A percentile compares a stretch with the other conserved stretches of the same genome.
These are phyloP conservation scores for Russula dissimulans DNA, from an alignment of 768 basidiomycete genomes.

Conservation along the genomic window DNA sequence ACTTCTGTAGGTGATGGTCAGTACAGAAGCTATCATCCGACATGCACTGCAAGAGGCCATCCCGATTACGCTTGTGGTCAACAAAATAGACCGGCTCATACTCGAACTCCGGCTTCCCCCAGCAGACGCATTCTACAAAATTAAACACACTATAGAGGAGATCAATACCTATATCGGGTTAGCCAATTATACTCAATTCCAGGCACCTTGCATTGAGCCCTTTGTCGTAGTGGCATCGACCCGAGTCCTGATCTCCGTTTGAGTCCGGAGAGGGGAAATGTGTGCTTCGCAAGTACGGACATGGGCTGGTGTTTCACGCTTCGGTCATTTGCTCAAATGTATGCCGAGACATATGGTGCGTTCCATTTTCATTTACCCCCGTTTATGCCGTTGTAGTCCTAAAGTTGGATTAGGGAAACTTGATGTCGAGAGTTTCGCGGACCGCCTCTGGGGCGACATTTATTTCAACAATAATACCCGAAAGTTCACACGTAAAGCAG, in stretches of 20 bases:
- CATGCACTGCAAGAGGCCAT: conserved; percentile 85
- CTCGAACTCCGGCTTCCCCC: conserved; percentile 95
- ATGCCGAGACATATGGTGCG: conserved; percentile 84
- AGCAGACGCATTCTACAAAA: conserved; percentile 95
- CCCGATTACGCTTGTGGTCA: conserved; percentile 87
- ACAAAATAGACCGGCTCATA: conserved; percentile 97
- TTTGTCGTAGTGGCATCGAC: conserved; percentile 56
- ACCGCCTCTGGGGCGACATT: conserved; percentile 95
- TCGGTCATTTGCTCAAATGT: conserved; percentile 91
- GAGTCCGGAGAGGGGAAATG: conserved; percentile 92
- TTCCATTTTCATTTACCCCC: neutral
- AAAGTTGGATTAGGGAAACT: conserved; percentile 44
- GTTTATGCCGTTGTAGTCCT: neutral
- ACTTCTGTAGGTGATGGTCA: conserved; percentile 70
- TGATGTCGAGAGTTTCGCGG: conserved; percentile 79
- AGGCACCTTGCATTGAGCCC: neutral
- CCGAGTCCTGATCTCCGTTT: conserved; percentile 81
- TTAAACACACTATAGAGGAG: conserved; percentile 98
- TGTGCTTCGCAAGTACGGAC: conserved; percentile 93
- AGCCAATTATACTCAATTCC: conserved; percentile 1
- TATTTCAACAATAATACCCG: conserved; percentile 80
- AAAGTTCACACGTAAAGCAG: conserved; percentile 82
- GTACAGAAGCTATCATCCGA: conserved; percentile 78
- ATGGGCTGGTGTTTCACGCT: conserved; percentile 98
- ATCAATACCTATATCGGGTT: conserved; percentile 94